A percentile compares a stretch with the other conserved stretches of the same genome.
phyloP scores from a whole-genome alignment of 2,329 filamentous ascomycete species.

The Sclerotinia minor region DNA sequence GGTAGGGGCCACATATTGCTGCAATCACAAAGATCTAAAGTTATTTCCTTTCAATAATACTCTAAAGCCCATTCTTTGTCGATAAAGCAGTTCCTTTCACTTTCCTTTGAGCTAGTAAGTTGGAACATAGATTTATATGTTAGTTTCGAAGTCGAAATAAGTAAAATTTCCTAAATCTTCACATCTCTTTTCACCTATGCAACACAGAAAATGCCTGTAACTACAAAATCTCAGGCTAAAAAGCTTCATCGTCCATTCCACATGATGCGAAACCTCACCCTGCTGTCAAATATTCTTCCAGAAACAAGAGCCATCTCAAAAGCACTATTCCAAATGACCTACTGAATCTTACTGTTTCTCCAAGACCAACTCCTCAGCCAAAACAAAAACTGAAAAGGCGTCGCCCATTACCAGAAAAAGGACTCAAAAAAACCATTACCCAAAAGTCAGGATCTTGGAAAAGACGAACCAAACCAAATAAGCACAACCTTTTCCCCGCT shows the following conservation, averaged over 20 bases:
- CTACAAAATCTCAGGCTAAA: background rate
- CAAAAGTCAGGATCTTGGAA: background rate
- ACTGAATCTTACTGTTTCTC: background rate
- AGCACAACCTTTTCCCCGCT: background rate
- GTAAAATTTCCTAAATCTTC: background rate
- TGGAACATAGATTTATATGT: no score
- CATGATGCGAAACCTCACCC: background rate
- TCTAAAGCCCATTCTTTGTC: no score
- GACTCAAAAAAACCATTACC: background rate
- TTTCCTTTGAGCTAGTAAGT: no score
- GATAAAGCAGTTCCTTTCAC: no score
- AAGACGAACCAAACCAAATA: background rate
- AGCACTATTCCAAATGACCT: background rate
- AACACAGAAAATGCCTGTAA: background rate
- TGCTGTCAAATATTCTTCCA: background rate
- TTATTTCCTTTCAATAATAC: no score
- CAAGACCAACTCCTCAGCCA: no score
- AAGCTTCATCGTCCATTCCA: background rate
- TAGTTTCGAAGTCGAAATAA: no score
- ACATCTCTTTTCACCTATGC: background rate
- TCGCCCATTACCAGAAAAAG: no score
- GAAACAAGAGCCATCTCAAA: no score
- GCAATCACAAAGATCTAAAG: no score
- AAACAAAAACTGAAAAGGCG: background rate
- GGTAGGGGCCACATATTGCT: no score